Evolutionary conservation across 306 rosid species (phyloP).

Genomic region (Hylodesmum podocarpum): DNA sequence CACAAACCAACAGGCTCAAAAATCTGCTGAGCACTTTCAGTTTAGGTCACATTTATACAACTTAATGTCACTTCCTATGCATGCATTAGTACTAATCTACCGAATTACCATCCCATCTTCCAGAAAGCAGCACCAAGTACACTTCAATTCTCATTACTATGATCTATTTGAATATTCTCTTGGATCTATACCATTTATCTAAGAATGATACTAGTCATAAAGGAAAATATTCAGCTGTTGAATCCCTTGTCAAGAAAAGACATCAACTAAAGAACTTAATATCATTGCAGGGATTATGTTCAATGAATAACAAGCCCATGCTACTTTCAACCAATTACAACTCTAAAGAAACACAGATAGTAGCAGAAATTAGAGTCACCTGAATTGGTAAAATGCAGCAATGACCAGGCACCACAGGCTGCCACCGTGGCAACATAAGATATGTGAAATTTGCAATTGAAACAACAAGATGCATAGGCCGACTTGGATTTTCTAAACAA

Average conservation of each 20-base stretch:
- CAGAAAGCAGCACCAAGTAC: not conserved
- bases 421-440: conserved; percentile 87
- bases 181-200: not conserved
- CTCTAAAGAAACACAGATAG: not conserved
- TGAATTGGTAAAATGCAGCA: conserved; percentile 89
- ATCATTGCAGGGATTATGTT: not conserved
- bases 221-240: not conserved
- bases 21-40: conserved; percentile 1
- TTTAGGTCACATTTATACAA: conserved; percentile 2
- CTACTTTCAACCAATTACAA: conserved; percentile 5
- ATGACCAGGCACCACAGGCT: conserved; percentile 85
- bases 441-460: conserved; percentile 79
- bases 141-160: not conserved
- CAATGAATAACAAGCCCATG: not conserved
- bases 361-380: conserved; percentile 47
- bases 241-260: not conserved
- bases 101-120: not conserved
- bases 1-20: conserved; percentile 21
- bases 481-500: conserved; percentile 79
- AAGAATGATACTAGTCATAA: not conserved
- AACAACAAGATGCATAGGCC: conserved; percentile 82
- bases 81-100: not conserved
- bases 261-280: not conserved
- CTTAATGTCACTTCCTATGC: not conserved
- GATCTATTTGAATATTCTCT: not conserved